Evolutionary conservation across 495 filamentous ascomycete genomes (phyloP).

Genomic region (Copromyces sp.): DNA sequence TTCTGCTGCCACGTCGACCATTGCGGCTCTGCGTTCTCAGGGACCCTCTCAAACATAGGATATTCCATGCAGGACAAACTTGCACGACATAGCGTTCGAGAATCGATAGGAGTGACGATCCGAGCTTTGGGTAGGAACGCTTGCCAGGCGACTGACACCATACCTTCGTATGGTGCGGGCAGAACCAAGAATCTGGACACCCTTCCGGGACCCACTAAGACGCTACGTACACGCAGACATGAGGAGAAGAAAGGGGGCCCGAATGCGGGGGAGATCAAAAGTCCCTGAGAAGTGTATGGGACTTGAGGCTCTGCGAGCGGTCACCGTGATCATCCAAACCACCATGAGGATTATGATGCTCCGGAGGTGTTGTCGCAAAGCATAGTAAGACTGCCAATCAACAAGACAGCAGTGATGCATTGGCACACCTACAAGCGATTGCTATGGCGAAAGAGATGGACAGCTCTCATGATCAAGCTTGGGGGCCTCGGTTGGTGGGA

Average conservation of each 20-base stretch:
- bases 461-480: not conserved
- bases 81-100: not conserved
- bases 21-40: not conserved
- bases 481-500: not conserved
- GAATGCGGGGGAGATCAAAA: not conserved
- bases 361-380: not conserved
- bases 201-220: not conserved
- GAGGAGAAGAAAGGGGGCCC: not conserved
- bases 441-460: not conserved
- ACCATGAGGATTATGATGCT: not conserved
- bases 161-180: not conserved
- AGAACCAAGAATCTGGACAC: not conserved
- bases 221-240: not conserved
- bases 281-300: not conserved
- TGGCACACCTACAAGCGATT: not conserved
- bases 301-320: not conserved
- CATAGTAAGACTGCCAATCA: not conserved
- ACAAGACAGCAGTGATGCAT: not conserved
- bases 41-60: not conserved
- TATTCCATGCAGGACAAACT: not conserved
- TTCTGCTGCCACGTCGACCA: not conserved
- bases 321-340: not conserved
- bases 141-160: not conserved
- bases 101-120: not conserved
- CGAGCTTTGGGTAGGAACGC: not conserved